Percentiles rank a stretch among this genome's conserved stretches.
phyloP scores from a whole-genome alignment of 2,329 filamentous ascomycete genomes.

The Gnomoniopsis smithogilvyi region DNA sequence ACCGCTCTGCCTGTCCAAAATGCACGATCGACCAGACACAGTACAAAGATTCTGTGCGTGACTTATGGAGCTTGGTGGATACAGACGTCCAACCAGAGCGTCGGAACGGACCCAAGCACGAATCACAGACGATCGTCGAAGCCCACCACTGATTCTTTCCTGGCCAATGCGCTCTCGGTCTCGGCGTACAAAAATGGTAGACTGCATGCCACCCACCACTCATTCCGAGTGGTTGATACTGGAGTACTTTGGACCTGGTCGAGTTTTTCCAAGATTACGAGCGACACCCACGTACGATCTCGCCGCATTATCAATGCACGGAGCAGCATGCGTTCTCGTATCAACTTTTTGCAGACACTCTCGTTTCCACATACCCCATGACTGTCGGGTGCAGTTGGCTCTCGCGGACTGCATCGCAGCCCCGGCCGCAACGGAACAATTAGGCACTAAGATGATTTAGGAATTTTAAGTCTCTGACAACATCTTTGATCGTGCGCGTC shows the following conservation, averaged over 20 bases:
- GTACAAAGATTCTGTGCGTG: conserved; percentile 7
- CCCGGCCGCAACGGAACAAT: background rate
- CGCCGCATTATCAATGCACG: conserved; percentile 18
- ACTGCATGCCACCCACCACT: conserved; percentile 11
- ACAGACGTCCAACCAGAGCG: conserved; percentile 12
- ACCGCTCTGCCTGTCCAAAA: conserved; percentile 17
- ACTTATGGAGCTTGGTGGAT: conserved; percentile 7
- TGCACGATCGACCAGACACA: conserved; percentile 18
- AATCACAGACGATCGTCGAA: conserved; percentile 12
- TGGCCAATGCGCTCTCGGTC: conserved; percentile 8
- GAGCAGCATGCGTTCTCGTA: conserved; percentile 15
- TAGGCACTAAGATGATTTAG: background rate
- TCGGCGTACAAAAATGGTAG: conserved; percentile 5
- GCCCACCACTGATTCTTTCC: background rate
- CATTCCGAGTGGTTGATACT: background rate
- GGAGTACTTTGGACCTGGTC: conserved; percentile 1
- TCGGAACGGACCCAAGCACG: conserved; percentile 7
- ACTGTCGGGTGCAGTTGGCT: background rate
- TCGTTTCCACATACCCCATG: conserved; percentile 8
- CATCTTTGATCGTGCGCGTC: background rate
- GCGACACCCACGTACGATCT: conserved; percentile 16
- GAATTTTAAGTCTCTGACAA: conserved; percentile 1
- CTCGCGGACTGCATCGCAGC: conserved; percentile 2
- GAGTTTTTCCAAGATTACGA: conserved; percentile 19
- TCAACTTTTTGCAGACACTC: conserved; percentile 10